Percentiles rank a stretch among this genome's conserved stretches.
Conservation (phyloP, 768 basidiomycete species). For the Clavulina sp. region DNA sequence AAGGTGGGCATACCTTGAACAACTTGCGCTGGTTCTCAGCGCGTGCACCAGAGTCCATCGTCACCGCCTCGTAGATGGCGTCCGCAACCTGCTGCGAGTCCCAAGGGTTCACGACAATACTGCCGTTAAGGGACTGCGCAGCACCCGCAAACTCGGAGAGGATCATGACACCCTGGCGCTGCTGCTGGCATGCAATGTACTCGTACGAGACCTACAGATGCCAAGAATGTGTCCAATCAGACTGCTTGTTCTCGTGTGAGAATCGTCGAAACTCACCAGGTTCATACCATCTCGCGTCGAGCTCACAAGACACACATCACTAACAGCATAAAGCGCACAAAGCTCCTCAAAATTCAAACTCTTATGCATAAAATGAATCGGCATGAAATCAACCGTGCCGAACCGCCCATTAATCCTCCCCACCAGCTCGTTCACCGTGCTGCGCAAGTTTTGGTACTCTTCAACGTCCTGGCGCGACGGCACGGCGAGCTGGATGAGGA, state of each 20-base stretch:
- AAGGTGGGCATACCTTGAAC: conserved; percentile 40
- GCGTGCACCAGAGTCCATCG: conserved; percentile 65
- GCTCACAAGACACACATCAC: conserved; percentile 90
- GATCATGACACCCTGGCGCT: conserved; percentile 90
- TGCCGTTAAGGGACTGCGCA: conserved; percentile 87
- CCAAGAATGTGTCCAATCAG: not conserved
- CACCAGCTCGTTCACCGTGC: conserved; percentile 93
- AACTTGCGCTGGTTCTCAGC: conserved; percentile 89
- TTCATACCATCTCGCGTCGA: conserved; percentile 98
- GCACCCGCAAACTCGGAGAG: conserved; percentile 97
- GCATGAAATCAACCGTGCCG: conserved; percentile 98
- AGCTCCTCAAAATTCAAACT: conserved; percentile 84
- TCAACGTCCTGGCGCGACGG: conserved; percentile 97
- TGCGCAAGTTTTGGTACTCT: conserved; percentile 94
- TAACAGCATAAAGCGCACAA: conserved; percentile 92
- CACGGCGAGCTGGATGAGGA: conserved; percentile 90
- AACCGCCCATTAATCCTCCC: conserved; percentile 98
- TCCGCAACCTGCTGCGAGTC: conserved; percentile 96
- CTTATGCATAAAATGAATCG: conserved; percentile 99
- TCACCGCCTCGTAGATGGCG: conserved; percentile 90
- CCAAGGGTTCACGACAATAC: conserved; percentile 97
- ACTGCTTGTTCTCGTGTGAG: not conserved
- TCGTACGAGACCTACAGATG: conserved; percentile 79
- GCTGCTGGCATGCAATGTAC: conserved; percentile 89
- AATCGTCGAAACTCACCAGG: conserved; percentile 40